phyloP scores from a whole-genome alignment of 768 basidiomycete species.

The Amylocystis lapponica region DNA sequence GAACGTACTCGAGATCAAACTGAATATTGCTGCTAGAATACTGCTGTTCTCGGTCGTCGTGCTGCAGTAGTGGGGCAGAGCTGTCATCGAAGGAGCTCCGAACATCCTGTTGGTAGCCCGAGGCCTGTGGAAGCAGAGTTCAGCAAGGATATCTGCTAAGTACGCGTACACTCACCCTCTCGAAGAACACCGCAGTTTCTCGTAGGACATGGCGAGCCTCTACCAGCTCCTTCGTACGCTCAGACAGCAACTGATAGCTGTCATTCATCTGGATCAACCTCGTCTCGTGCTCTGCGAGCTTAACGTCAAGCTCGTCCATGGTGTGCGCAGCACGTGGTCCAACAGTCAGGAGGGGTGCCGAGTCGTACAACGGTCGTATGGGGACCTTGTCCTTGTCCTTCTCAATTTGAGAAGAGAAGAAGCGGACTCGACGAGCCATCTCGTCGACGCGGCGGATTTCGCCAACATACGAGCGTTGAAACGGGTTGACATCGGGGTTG shows the following conservation, averaged over 20 bases:
- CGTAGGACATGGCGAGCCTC: constrained; percentile 93
- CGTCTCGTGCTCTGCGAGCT: constrained; percentile 79
- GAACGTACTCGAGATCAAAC: constrained; percentile 83
- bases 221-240: constrained; percentile 77
- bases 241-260: constrained; percentile 83
- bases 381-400: constrained; percentile 81
- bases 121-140: constrained; percentile 47
- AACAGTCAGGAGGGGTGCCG: constrained; percentile 78
- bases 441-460: constrained; percentile 95
- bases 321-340: constrained; percentile 92
- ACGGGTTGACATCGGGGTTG: constrained; percentile 92
- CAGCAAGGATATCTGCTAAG: constrained; percentile 4
- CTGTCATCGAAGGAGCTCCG: constrained; percentile 89
- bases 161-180: constrained; percentile 46
- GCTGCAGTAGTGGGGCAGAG: constrained; percentile 83
- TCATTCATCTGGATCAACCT: constrained; percentile 88
- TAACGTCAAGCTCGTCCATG: constrained; percentile 88
- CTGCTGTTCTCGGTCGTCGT: constrained; percentile 78
- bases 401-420: constrained; percentile 81
- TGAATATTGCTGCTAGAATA: constrained; percentile 44
- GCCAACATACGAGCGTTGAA: constrained; percentile 96
- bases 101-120: constrained; percentile 72
- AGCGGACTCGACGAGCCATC: constrained; percentile 90
- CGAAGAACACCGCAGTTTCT: constrained; percentile 96
- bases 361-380: constrained; percentile 81